Percentiles rank a stretch among this genome's conserved stretches.
Evolutionary conservation across 1,139 yeast species (phyloP).

Genomic region (Pichia sp.): DNA sequence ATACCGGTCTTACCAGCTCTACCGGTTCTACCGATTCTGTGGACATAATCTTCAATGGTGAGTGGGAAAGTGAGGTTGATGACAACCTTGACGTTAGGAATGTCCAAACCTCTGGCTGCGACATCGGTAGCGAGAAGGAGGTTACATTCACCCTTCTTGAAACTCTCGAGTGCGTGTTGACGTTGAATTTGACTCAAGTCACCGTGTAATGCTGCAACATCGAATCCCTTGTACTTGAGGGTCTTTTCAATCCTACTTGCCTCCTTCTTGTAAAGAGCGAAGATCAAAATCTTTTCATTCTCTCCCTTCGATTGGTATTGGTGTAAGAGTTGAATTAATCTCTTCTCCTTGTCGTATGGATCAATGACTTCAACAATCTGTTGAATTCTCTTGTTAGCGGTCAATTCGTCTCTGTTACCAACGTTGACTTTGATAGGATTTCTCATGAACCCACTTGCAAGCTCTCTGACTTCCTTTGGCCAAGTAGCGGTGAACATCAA

Average conservation of each 20-base stretch:
- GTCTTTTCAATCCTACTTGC: constrained; percentile 84
- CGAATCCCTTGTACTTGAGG: constrained; percentile 64
- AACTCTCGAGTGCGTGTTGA: constrained; percentile 75
- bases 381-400: constrained; percentile 89
- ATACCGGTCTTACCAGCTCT: constrained; percentile 95
- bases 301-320: constrained; percentile 62
- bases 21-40: constrained; percentile 97
- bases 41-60: constrained; percentile 96
- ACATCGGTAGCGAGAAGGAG: constrained; percentile 94
- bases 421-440: constrained; percentile 81
- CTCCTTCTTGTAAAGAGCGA: constrained; percentile 94
- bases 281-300: constrained; percentile 77
- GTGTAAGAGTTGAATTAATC: constrained; percentile 60
- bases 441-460: constrained; percentile 81
- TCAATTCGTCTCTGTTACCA: constrained; percentile 89
- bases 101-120: constrained; percentile 97
- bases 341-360: constrained; percentile 73
- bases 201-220: constrained; percentile 93
- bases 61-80: constrained; percentile 95
- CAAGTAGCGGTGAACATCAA: constrained; percentile 87
- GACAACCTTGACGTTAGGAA: constrained; percentile 94
- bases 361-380: constrained; percentile 93
- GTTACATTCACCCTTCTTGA: constrained; percentile 73
- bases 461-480: constrained; percentile 89
- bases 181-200: constrained; percentile 91